phyloP scores from a whole-genome alignment of 345 rosid genomes.

The Brassica cretica region DNA sequence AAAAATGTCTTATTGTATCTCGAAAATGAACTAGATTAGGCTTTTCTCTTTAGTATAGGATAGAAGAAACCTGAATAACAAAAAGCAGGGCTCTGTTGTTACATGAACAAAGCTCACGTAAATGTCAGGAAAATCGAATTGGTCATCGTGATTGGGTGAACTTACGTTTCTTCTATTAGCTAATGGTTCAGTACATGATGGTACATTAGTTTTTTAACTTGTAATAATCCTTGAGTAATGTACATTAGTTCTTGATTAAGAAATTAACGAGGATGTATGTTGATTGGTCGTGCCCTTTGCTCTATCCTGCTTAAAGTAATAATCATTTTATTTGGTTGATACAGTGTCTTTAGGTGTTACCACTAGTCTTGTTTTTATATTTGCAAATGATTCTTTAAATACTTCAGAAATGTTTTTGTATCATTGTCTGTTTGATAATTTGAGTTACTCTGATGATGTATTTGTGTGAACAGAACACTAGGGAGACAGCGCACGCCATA shows the following conservation, averaged over 20 bases:
- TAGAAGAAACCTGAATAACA: constrained; percentile 51
- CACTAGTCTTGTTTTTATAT: not conserved
- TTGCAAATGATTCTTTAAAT: not conserved
- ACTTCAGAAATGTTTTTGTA: not conserved
- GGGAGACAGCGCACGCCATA: constrained; percentile 85
- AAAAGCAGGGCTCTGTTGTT: constrained; percentile 63
- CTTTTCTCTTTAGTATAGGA: not conserved
- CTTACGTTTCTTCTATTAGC: constrained; percentile 46
- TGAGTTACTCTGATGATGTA: not conserved
- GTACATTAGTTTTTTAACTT: constrained; percentile 24
- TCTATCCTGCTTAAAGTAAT: no score
- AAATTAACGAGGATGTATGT: not conserved
- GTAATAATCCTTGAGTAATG: not conserved
- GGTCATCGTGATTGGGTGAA: constrained; percentile 67
- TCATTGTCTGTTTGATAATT: not conserved
- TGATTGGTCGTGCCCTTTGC: not conserved
- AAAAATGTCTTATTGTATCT: constrained; percentile 13
- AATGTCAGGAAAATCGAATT: constrained; percentile 53
- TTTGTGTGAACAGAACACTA: constrained; percentile 59
- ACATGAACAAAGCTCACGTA: constrained; percentile 53
- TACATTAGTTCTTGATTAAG: not conserved
- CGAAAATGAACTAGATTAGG: not conserved
- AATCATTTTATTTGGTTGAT: not conserved
- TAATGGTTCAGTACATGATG: constrained; percentile 68
- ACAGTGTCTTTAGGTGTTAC: not conserved